Evolutionary conservation across 1,284 basidiomycete genomes (phyloP), one percentile per base, ranked within the genome.

Genomic region (Mycena sp.): DNA sequence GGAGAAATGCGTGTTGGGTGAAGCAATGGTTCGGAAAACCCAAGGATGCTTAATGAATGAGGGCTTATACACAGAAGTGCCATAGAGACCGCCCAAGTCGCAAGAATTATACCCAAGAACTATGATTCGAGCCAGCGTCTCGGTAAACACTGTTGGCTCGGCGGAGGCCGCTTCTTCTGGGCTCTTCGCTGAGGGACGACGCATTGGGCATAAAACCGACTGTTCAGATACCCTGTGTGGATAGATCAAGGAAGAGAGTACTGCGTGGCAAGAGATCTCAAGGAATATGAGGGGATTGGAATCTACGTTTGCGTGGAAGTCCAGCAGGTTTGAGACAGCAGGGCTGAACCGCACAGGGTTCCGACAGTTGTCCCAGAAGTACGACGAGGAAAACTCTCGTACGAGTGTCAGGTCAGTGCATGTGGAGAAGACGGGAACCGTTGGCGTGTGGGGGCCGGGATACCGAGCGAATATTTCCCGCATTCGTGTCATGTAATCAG

Each of bases 341-440:
- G 67, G 23, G 1, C 65, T 65, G 67, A 81, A 81, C 4, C 53
- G 61, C 7, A 81, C 79, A 7, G 78, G 71, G 2, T 72, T 64
- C 1, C 73, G 68, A 12, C 72, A 72, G 56, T 74, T 76, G 19
- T 72, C 62, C 80, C 80, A 81, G 48, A 75, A 76, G 63, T 81
- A 81, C 9, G 74, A 64, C 5, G 68, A 26, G 12, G 44, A 45
- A 40, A 70, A 69, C 10, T 41, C 43, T 26, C 60, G 61, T 10
- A 59, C 55, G 10, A 58, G 32, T 2, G 6, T 29, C 19, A 54
- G 19, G 0, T 63, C 70, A 14, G 55, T 64, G 29, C 68, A 62
- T 0, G 73, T 73, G 7, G 73, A 75, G 53, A 68, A 70, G 4
- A 67, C 70, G 6, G 64, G 64, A n/a, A 70, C 64, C 6, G 38